phyloP scores from a whole-genome alignment of 768 basidiomycete genomes.

The Suillus weaverae region DNA sequence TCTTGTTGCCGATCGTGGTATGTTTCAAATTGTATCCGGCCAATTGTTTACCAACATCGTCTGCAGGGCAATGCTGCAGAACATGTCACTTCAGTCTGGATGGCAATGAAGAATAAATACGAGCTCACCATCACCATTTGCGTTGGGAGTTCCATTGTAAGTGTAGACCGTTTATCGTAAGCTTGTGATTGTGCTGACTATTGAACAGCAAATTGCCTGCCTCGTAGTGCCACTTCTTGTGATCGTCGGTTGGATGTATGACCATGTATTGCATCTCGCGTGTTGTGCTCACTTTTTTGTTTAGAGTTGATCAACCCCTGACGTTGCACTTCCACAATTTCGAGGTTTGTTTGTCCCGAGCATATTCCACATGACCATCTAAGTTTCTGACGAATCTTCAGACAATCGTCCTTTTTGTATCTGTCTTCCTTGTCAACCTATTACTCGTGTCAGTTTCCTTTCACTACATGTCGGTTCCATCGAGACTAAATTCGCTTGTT shows the following conservation, averaged over 20 bases:
- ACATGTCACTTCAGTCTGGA: conserved; percentile 84
- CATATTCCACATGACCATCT: not conserved
- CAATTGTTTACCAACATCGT: not conserved
- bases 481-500: conserved; percentile 5
- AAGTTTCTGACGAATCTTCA: conserved; percentile 26
- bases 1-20: conserved; percentile 85
- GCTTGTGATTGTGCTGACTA: not conserved
- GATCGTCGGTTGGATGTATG: conserved; percentile 84
- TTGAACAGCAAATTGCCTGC: conserved; percentile 75
- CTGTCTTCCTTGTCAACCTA: conserved; percentile 85
- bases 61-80: conserved; percentile 78
- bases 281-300: conserved; percentile 7
- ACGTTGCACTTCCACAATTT: conserved; percentile 86
- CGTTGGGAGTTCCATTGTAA: conserved; percentile 80
- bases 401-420: conserved; percentile 85
- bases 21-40: conserved; percentile 24
- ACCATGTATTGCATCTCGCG: conserved; percentile 19
- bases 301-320: conserved; percentile 64
- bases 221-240: conserved; percentile 89
- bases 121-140: conserved; percentile 77
- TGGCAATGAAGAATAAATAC: conserved; percentile 80
- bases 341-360: conserved; percentile 48
- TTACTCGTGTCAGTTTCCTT: conserved; percentile 59
- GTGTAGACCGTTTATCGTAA: conserved; percentile 26
- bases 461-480: not conserved